Evolutionary conservation across 352 stramenopile species (phyloP).

Genomic region (Globisporangium recalcitrans): DNA sequence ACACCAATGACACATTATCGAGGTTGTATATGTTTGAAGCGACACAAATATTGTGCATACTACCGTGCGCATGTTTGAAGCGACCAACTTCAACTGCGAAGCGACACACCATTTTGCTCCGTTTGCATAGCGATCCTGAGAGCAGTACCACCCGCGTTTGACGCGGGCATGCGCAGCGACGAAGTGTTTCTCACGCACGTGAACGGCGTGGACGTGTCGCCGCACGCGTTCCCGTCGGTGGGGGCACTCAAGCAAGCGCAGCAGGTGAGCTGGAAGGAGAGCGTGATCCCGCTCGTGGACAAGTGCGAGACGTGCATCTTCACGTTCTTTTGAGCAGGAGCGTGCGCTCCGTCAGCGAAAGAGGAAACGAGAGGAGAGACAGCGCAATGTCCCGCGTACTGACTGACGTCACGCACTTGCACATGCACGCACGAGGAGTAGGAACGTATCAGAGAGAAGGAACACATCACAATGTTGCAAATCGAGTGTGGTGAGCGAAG

Average conservation of each 20-base stretch:
- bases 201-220: slow-evolving; percentile 74
- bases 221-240: slow-evolving; percentile 59
- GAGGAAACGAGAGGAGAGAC: no score
- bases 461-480: no score
- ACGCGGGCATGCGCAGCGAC: slow-evolving; percentile 65
- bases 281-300: slow-evolving; percentile 67
- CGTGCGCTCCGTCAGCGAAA: no score
- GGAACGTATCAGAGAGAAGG: no score
- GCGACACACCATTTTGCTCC: not conserved
- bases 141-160: slow-evolving; percentile 55
- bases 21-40: not conserved
- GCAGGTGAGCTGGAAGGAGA: slow-evolving; percentile 68
- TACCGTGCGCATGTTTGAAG: not conserved
- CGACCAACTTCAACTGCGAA: not conserved
- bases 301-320: slow-evolving; percentile 75
- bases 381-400: no score
- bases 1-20: no score
- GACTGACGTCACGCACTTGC: no score
- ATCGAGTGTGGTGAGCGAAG: no score
- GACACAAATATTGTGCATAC: not conserved
- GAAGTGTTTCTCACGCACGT: slow-evolving; percentile 80
- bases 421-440: no score
- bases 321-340: slow-evolving; percentile 54
- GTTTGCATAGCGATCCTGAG: no score
- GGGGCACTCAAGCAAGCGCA: slow-evolving; percentile 19